These are phyloP conservation scores for Ustilago shanxiensis DNA, from an alignment of 1,284 basidiomycete species.

Conservation along the genomic window DNA sequence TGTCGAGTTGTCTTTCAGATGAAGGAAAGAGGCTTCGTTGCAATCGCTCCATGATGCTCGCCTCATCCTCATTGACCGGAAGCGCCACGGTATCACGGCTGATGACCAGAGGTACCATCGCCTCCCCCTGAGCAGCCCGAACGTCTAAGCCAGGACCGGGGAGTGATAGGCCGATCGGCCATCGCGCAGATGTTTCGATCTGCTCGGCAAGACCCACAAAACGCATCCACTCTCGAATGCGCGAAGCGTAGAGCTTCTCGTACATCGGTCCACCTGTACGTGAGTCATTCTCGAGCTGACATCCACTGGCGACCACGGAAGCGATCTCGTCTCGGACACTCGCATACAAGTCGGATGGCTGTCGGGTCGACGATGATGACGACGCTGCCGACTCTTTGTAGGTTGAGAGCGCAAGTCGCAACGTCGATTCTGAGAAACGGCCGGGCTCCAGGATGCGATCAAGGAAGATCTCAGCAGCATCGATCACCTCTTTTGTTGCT, in stretches of 20 bases:
- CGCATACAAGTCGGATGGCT: conserved; percentile 26
- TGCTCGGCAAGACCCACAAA: conserved; percentile 62
- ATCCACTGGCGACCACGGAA: conserved; percentile 37
- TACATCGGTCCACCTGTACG: conserved; percentile 46
- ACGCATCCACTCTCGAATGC: conserved; percentile 61
- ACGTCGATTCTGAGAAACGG: conserved; percentile 53
- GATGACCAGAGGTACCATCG: conserved; percentile 45
- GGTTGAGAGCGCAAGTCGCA: conserved; percentile 37
- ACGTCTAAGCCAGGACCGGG: conserved; percentile 17
- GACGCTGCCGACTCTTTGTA: conserved; percentile 37
- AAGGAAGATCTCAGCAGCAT: conserved; percentile 57
- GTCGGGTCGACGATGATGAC: conserved; percentile 12
- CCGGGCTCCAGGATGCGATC: conserved; percentile 60
- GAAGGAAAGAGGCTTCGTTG: conserved; percentile 20
- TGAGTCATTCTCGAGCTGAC: conserved; percentile 51
- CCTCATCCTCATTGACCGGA: conserved; percentile 50
- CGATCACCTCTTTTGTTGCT: conserved; percentile 30
- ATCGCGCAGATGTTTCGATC: conserved; percentile 59
- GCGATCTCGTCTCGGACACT: conserved; percentile 52
- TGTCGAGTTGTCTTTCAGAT: conserved; percentile 5
- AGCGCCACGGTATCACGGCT: conserved; percentile 51
- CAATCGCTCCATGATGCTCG: conserved; percentile 46
- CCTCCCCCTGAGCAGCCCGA: neutral
- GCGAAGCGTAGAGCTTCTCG: conserved; percentile 46
- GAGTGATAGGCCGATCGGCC: conserved; percentile 54